A percentile compares a stretch with the other conserved stretches of the same genome.
Evolutionary conservation across 208 protist species (phyloP).

Genomic region (Crithidia fasciculata): DNA sequence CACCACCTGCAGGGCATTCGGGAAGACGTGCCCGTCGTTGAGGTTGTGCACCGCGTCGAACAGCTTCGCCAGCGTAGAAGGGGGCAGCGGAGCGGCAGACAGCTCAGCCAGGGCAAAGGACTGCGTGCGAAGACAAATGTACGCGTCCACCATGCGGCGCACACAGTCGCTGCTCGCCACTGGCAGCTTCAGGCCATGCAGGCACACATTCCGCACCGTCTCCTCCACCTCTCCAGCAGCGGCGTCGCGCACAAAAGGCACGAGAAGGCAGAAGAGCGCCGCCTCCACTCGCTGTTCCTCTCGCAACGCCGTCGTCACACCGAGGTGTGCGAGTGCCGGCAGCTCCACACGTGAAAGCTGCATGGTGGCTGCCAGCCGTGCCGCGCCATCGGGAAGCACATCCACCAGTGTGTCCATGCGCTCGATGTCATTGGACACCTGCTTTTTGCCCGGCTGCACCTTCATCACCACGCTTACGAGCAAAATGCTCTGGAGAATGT

Average conservation of each 20-base stretch:
- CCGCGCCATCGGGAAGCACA: slow-evolving; percentile 6
- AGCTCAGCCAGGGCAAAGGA: slow-evolving; percentile 35
- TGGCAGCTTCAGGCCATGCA: slow-evolving; percentile 85
- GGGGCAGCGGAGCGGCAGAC: slow-evolving; percentile 11
- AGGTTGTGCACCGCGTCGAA: slow-evolving; percentile 63
- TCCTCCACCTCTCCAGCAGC: slow-evolving; percentile 38
- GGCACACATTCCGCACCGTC: slow-evolving; percentile 63
- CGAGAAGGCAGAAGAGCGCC: slow-evolving; percentile 47
- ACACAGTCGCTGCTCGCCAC: slow-evolving; percentile 52
- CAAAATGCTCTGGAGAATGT: slow-evolving; percentile 70
- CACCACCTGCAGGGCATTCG: slow-evolving; percentile 58
- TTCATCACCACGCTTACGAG: slow-evolving; percentile 67
- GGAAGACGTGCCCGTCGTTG: slow-evolving; percentile 57
- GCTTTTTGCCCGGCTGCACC: slow-evolving; percentile 44
- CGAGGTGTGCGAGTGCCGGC: slow-evolving; percentile 37
- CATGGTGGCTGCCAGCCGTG: slow-evolving; percentile 29
- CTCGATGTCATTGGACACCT: slow-evolving; percentile 49
- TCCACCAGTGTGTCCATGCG: slow-evolving; percentile 42
- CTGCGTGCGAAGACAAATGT: slow-evolving; percentile 48
- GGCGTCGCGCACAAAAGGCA: slow-evolving; percentile 59
- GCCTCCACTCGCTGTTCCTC: slow-evolving; percentile 32
- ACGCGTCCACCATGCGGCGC: slow-evolving; percentile 69
- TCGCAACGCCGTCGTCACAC: slow-evolving; percentile 11
- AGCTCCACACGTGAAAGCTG: slow-evolving; percentile 39
- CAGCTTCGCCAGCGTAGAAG: slow-evolving; percentile 42